Evolutionary conservation across 2,329 filamentous ascomycete species (phyloP), one percentile per base, ranked within the genome.

Genomic region (Fusarium pseudoanthophilum): DNA sequence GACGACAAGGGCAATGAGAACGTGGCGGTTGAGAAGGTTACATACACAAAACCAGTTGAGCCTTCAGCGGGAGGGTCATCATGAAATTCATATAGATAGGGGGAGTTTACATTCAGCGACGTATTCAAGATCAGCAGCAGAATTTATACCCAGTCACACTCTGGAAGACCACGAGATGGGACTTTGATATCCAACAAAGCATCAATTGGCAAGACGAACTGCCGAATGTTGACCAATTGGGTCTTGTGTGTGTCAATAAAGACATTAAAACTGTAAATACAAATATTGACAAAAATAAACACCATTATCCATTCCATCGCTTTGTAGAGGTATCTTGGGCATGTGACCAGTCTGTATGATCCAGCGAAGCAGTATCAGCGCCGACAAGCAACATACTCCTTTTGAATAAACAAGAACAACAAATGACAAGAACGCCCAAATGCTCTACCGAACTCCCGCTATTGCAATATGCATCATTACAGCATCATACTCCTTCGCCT

Each of bases 21-120:
- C 67, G 93, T 95, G 51, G 92, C 92, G 21, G 93, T 95, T 46
- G 93, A 95, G 82, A 95, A 95, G 85, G 92, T 95, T 71, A 95
- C 93, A 57, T 95, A 93, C 82, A 93, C 93, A 77, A 95, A 95
- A 85, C 92, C 91, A 43, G 89, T 91, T 63, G 88, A 90, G 75
- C 87, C 89, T 39, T 84, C 83, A 28, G 82, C 83, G 26, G 82
- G 84, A 59, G 86, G 87, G 79, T 89, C 84, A 86, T 84, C 77
- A 80, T 75, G 49, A 73, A 57, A 67, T 57, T 58, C 39, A 49
- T 16, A 59, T 63, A 65, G 28, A 65, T 45, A 69, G 37, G 53
- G 51, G 53, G 45, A 49, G 64, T 58, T 68, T 59, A 34, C 68
- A 75, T 71, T 60, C 57, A 75, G 69, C 64, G 64, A 74, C 64